These are phyloP conservation scores for Pinguiococcus pyrenoidosus DNA, from an alignment of 108 stramenopile genomes.

Conservation along the genomic window DNA sequence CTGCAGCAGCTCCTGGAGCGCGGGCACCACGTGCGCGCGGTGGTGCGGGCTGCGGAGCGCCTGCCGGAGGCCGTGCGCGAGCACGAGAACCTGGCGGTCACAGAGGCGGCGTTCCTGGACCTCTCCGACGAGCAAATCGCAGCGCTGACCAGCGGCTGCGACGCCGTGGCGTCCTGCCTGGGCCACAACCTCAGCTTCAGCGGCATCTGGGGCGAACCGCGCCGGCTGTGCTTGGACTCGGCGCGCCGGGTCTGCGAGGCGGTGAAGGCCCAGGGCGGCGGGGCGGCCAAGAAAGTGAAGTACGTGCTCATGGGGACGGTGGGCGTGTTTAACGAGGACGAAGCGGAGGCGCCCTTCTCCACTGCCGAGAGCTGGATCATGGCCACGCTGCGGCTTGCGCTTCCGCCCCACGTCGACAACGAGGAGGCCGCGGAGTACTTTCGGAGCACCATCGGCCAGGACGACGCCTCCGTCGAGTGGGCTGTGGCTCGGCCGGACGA, in stretches of 20 bases:
- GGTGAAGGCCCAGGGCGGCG: background rate
- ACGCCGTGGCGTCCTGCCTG: slow-evolving; percentile 38
- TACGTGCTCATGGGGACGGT: slow-evolving; percentile 50
- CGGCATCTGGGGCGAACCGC: slow-evolving; percentile 30
- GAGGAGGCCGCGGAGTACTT: slow-evolving; percentile 40
- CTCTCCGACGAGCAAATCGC: slow-evolving; percentile 25
- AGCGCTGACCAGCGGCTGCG: slow-evolving; percentile 21
- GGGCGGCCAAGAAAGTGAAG: slow-evolving; percentile 23
- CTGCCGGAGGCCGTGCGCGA: too few relatives aligned
- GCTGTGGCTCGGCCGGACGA: slow-evolving; percentile 43
- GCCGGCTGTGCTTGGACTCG: too few relatives aligned
- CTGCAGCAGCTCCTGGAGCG: too few relatives aligned
- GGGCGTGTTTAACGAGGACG: slow-evolving; percentile 38
- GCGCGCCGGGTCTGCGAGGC: slow-evolving; percentile 25
- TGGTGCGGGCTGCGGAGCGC: too few relatives aligned
- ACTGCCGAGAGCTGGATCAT: too few relatives aligned
- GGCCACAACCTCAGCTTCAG: slow-evolving; percentile 30
- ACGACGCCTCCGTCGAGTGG: slow-evolving; percentile 23
- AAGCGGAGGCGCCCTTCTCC: too few relatives aligned
- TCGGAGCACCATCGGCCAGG: slow-evolving; percentile 4
- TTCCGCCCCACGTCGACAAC: slow-evolving; percentile 51
- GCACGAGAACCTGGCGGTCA: slow-evolving; percentile 15
- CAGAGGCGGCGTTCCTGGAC: slow-evolving; percentile 43
- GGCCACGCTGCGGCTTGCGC: slow-evolving; percentile 14
- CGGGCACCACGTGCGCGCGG: too few relatives aligned